phyloP scores from a whole-genome alignment of 1,139 yeast genomes.

The Taphrina communis region DNA sequence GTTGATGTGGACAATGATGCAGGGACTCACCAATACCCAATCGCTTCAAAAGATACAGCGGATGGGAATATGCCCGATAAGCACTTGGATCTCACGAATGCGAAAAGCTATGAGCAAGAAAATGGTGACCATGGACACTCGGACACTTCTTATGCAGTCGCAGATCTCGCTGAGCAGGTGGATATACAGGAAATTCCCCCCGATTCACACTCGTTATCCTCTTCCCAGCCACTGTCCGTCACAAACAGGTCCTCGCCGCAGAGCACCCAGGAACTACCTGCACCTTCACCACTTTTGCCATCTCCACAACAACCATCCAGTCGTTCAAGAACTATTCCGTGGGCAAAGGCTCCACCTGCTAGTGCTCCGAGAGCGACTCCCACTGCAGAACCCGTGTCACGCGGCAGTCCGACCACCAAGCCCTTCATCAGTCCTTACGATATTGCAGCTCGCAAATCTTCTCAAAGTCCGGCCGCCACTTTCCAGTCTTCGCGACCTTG shows the following conservation, averaged over 20 bases:
- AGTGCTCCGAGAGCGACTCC: background rate
- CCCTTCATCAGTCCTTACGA: slow-evolving; percentile 10
- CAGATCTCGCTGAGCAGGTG: too few species aligned
- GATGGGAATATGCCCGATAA: too few species aligned
- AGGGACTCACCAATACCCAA: too few species aligned
- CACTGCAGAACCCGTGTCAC: background rate
- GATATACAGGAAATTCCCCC: too few species aligned
- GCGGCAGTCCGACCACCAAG: background rate
- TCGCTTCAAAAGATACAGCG: too few species aligned
- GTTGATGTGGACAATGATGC: too few species aligned
- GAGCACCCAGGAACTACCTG: background rate
- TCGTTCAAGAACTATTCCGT: background rate
- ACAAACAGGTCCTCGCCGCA: background rate
- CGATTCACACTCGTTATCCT: background rate
- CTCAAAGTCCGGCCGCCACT: background rate
- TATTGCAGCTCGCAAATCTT: slow-evolving; percentile 17
- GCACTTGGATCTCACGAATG: too few species aligned
- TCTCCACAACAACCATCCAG: background rate
- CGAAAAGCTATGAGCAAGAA: too few species aligned
- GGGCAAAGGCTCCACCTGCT: background rate
- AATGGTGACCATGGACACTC: too few species aligned
- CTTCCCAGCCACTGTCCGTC: background rate
- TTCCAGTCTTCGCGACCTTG: slow-evolving; percentile 3
- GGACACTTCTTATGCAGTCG: too few species aligned
- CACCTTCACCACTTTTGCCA: background rate